Conservation (phyloP, 768 basidiomycete species). For the Lentinula sp. region DNA sequence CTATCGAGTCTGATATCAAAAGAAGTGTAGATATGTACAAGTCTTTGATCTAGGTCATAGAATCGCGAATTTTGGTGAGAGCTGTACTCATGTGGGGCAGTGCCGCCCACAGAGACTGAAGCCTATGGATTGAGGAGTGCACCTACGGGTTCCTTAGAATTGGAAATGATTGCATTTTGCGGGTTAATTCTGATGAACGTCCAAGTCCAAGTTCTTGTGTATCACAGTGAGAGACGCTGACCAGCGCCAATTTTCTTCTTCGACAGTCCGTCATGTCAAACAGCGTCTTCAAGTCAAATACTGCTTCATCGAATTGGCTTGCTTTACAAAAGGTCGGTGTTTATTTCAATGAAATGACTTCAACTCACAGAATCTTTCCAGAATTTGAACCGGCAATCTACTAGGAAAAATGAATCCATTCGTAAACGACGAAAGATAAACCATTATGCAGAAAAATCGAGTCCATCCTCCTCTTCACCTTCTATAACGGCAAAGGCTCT, state of each 20-base stretch:
- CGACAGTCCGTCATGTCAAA: not conserved
- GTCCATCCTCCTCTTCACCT: not conserved
- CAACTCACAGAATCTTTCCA: not conserved
- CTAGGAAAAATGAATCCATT: not conserved
- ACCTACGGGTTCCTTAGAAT: no score
- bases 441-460: not conserved
- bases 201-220: no score
- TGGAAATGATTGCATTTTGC: no score
- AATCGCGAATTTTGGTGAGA: no score
- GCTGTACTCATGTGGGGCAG: not conserved
- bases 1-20: no score
- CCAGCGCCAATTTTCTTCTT: not conserved
- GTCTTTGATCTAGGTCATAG: no score
- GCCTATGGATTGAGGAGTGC: no score
- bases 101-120: not conserved
- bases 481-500: not conserved
- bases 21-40: no score
- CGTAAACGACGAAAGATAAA: not conserved
- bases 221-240: not conserved
- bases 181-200: no score
- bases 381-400: not conserved
- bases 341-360: not conserved
- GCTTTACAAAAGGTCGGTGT: slow-evolving; percentile 43
- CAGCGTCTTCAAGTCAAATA: not conserved
- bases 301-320: slow-evolving; percentile 56